Base-by-base conservation (phyloP, 139 green algal genomes). In the Chlorella sp. region DNA sequence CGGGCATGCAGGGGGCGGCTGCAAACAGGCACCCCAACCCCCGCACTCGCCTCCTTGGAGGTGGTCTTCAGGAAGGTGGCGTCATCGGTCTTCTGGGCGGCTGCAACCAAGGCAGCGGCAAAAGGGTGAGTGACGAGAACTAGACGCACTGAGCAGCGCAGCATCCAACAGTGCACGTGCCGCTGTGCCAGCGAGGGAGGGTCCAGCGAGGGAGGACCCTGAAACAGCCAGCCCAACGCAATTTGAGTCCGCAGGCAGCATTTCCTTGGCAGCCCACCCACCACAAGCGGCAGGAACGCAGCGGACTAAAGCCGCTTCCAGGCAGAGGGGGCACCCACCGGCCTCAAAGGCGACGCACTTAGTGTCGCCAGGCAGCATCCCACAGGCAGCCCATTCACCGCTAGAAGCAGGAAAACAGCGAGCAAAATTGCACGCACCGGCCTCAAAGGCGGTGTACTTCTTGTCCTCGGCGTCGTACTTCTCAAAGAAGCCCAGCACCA, bases 401-500 rank as follows among this genome's bases (percentile, higher is more conserved):
- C 3, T n/a, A 65, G 56, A 4, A 65, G 9, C 26, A 65, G 56
- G 56, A n/a, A 4, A 65, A 20, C 58, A 67, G 58, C 14, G 19
- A 34, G 58, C 58, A 28, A 28, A 44, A 28, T 44, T 7, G 8
- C 36, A 1, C 76, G 40, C 79, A 86, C 81, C 70, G 9, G 87
- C 82, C 56, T 91, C 87, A 83, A 95, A 97, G 7, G 85, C 76
- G 2, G 92, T 82, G 67, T 92, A 60, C 51, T 60, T 60, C 51
- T 60, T 91, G 1, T 90, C 94, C 44, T 88, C 87, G 72, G 93
- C 93, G 90, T 96, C 90, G 28, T 77, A 67, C 58, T 83, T 83
- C 44, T 91, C 92, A 86, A 98, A 98, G 89, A 94, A 96, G 60
- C 88, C 95, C 22, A 98, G 69, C 16, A 96, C 76, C 0, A 93